These are phyloP conservation scores for Cladorrhinum samala DNA, from an alignment of 495 filamentous ascomycete species.

Conservation along the genomic window DNA sequence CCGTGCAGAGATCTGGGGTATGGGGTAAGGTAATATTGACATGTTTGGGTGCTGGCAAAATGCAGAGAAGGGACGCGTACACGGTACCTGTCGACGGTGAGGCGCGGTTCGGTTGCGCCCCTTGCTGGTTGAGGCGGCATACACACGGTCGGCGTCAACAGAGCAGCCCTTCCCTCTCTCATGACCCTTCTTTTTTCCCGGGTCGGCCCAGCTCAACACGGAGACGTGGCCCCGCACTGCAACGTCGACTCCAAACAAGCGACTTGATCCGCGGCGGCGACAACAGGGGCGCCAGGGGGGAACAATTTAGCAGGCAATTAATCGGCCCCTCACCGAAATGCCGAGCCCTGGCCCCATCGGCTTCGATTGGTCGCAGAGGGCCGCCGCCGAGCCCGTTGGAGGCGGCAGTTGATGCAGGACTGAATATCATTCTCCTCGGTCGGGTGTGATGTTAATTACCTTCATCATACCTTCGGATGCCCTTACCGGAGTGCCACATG, in stretches of 20 bases:
- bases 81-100: conserved; percentile 1
- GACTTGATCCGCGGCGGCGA: too few species aligned
- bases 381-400: too few species aligned
- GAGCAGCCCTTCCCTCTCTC: background rate
- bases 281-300: too few species aligned
- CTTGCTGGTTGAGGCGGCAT: too few species aligned
- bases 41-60: background rate
- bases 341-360: background rate
- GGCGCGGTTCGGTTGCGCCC: too few species aligned
- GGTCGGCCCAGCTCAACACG: conserved; percentile 17
- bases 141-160: too few species aligned
- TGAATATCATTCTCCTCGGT: background rate
- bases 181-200: conserved; percentile 13
- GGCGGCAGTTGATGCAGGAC: conserved; percentile 4
- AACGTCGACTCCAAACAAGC: conserved; percentile 5
- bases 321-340: conserved; percentile 3
- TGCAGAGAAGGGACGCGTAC: background rate
- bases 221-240: conserved; percentile 19
- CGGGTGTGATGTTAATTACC: conserved; percentile 9
- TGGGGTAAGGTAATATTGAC: too few species aligned
- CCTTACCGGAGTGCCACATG: conserved; percentile 7
- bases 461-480: conserved; percentile 6
- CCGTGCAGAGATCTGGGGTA: conserved; percentile 15
- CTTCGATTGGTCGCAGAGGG: background rate
- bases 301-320: conserved; percentile 19